Evolutionary conservation across 2,329 filamentous ascomycete species (phyloP), one percentile per base, ranked within the genome.

Genomic region (Spiromastix sp.): DNA sequence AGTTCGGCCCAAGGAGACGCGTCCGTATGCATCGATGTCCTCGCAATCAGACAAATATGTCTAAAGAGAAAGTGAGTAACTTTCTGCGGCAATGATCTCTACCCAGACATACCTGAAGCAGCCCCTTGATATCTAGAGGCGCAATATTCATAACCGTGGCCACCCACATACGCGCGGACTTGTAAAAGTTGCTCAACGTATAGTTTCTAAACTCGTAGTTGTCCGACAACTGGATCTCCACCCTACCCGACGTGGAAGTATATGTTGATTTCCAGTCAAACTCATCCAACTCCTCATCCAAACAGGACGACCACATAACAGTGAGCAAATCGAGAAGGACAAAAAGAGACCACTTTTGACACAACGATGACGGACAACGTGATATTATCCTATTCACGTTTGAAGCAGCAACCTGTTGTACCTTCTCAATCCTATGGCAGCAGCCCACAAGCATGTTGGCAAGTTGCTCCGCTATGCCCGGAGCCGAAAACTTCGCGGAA

Each of bases 21-120:
- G 86, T 0, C 87, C 91, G 52, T 93, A 94, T 1, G 79, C 78
- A 32, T 83, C 84, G 45, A 94, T 85, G 46, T 96, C 87, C 42
- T 93, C 82, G 48, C 87, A 94, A 47, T 94, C 87, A 1, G 93
- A 95, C 11, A 98, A 70, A 54, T 98, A 96, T 0, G 91, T 96
- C 61, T 94, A 40, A 22, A 29, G 19, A 17, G 22, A 18, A 24
- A 27, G 32, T 33, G 21, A 26, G 6, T 29, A 7, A 18, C 11
- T 32, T 6, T 32, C 32, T 34, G 17, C 35, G 19, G 30, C n/a
- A 35, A 21, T 29, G 15, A 9, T 24, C 24, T 6, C n/a, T 8
- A 18, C 8, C 6, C 13, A 30, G 22, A 42, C 43, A 40, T 51
- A 61, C 59, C 56, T 71, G 91, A 28, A 99, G 69, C 13, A 98